Percentiles rank a stretch among this genome's conserved stretches.
phyloP scores from a whole-genome alignment of 208 protist genomes.

The Balamuthia mandrillaris region DNA sequence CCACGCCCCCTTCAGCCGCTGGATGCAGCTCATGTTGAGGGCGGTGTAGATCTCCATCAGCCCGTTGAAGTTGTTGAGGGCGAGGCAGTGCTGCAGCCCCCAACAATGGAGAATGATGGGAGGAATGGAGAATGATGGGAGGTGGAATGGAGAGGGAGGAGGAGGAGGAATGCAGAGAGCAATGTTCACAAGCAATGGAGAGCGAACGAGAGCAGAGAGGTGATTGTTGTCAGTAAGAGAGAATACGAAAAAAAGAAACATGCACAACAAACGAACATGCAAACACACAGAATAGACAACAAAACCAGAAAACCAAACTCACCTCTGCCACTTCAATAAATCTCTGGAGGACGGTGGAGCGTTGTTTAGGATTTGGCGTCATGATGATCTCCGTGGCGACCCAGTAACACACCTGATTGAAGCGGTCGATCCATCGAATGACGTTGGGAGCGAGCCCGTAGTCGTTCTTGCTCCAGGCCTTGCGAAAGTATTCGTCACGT shows the following conservation, averaged over 20 bases:
- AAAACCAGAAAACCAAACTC: neutral
- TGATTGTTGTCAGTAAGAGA: neutral
- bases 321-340: neutral
- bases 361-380: neutral
- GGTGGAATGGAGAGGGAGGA: neutral
- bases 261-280: neutral
- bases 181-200: neutral
- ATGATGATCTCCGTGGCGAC: conserved; percentile 10
- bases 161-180: neutral
- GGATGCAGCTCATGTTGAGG: neutral
- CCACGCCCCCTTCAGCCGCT: neutral
- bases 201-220: neutral
- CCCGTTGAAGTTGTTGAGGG: conserved; percentile 2
- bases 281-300: no score
- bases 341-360: neutral
- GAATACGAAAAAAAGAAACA: neutral
- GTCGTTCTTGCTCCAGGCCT: neutral
- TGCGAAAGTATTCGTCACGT: neutral
- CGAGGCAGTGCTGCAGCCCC: neutral
- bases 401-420: neutral
- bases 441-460: neutral
- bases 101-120: neutral
- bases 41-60: neutral
- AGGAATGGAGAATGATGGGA: neutral
- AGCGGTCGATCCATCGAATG: neutral